Conservation (phyloP, 2,329 filamentous ascomycete genomes). For the Ilyonectria sp. region DNA sequence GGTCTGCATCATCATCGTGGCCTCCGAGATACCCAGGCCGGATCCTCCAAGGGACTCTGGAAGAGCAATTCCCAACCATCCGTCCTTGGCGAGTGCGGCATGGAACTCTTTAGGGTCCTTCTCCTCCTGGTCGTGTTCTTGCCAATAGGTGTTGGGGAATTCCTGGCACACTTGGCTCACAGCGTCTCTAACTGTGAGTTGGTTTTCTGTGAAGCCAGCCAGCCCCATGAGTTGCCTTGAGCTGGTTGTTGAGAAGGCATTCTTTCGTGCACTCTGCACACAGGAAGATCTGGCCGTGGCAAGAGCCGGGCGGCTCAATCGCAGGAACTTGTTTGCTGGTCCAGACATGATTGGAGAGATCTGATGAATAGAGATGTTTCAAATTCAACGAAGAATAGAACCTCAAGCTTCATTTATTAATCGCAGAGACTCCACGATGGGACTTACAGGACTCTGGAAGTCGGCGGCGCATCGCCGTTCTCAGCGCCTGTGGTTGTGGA, state of each 20-base stretch:
- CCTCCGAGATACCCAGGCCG: conserved; percentile 84
- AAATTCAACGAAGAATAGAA: neutral
- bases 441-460: conserved; percentile 20
- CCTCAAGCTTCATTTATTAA: conserved; percentile 30
- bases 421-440: neutral
- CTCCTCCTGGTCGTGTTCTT: conserved; percentile 78
- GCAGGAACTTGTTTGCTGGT: conserved; percentile 22
- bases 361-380: conserved; percentile 1
- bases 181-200: conserved; percentile 80
- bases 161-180: conserved; percentile 77
- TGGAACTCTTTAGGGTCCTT: conserved; percentile 84
- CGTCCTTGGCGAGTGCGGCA: conserved; percentile 79
- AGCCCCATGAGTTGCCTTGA: conserved; percentile 75
- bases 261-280: neutral
- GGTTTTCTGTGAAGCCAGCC: conserved; percentile 79
- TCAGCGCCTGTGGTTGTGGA: neutral
- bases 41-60: conserved; percentile 82
- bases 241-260: conserved; percentile 55
- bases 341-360: conserved; percentile 31
- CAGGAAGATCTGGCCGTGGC: neutral
- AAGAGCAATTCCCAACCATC: conserved; percentile 87
- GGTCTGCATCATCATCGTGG: conserved; percentile 90
- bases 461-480: conserved; percentile 17
- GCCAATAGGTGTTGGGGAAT: conserved; percentile 85
- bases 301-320: conserved; percentile 30